Percentiles rank a stretch among this genome's conserved stretches.
phyloP scores from a whole-genome alignment of 2,329 filamentous ascomycete species.

The Penicillium aurantiogriseum region DNA sequence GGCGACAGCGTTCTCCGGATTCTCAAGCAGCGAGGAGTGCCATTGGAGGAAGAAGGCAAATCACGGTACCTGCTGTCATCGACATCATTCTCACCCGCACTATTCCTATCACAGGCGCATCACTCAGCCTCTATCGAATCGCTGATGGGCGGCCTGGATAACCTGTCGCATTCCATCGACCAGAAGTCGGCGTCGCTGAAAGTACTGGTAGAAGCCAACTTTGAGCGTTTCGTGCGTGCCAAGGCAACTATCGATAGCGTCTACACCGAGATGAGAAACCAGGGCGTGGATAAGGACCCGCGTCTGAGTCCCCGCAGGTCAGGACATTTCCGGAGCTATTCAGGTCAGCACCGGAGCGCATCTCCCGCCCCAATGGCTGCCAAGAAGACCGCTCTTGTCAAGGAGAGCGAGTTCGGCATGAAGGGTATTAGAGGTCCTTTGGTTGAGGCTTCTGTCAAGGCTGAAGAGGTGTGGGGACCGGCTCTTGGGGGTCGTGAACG shows the following conservation, averaged over 20 bases:
- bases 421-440: conserved; percentile 84
- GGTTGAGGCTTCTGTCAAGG: conserved; percentile 86
- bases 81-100: conserved; percentile 86
- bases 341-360: conserved; percentile 41
- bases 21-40: conserved; percentile 71
- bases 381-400: conserved; percentile 85
- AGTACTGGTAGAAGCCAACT: conserved; percentile 94
- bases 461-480: conserved; percentile 96
- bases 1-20: conserved; percentile 82
- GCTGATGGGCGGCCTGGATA: conserved; percentile 77
- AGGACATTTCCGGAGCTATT: conserved; percentile 57
- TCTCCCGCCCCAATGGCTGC: conserved; percentile 44
- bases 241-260: conserved; percentile 99
- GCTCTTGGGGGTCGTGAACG: conserved; percentile 87
- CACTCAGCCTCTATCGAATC: conserved; percentile 78
- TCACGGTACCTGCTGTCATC: conserved; percentile 95
- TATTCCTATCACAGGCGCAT: conserved; percentile 92
- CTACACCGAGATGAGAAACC: conserved; percentile 86
- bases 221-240: conserved; percentile 94
- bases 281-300: conserved; percentile 58
- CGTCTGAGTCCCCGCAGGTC: conserved; percentile 62
- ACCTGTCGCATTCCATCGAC: conserved; percentile 87
- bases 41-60: conserved; percentile 79
- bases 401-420: conserved; percentile 89
- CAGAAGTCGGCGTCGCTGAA: conserved; percentile 97